These are phyloP conservation scores for Hirschfeldia incana DNA, from an alignment of 345 rosid genomes.

Conservation along the genomic window DNA sequence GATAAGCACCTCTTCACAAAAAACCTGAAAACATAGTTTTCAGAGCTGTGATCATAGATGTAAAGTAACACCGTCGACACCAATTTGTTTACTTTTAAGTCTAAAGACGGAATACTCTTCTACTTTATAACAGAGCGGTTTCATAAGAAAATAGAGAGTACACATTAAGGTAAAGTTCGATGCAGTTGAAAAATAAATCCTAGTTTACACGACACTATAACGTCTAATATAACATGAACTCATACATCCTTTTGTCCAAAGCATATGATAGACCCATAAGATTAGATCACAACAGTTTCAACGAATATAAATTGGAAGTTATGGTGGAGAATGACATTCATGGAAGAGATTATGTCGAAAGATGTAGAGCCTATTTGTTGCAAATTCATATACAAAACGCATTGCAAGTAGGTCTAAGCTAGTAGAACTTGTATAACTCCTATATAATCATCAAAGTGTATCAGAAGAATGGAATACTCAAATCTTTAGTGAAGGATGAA, in stretches of 20 bases:
- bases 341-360: no score
- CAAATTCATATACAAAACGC: constrained; percentile 6
- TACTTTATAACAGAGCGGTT: not conserved
- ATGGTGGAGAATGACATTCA: no score
- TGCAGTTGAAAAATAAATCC: constrained; percentile 15
- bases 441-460: not conserved
- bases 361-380: not conserved
- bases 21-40: constrained; percentile 51
- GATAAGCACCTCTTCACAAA: constrained; percentile 81
- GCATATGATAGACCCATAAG: not conserved
- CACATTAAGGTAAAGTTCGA: constrained; percentile 11
- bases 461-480: no score
- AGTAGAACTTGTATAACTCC: not conserved
- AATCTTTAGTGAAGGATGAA: not conserved
- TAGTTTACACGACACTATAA: not conserved
- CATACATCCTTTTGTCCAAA: not conserved
- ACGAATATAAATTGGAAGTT: not conserved
- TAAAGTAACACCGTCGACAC: not conserved
- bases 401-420: not conserved
- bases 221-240: not conserved
- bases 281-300: constrained; percentile 13
- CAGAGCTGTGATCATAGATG: constrained; percentile 4
- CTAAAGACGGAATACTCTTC: not conserved
- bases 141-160: not conserved
- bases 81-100: not conserved